Percentiles rank a stretch among this genome's conserved stretches.
These are phyloP conservation scores for Diddensiella caesifluorescens DNA, from an alignment of 805 yeast species.

Conservation along the genomic window DNA sequence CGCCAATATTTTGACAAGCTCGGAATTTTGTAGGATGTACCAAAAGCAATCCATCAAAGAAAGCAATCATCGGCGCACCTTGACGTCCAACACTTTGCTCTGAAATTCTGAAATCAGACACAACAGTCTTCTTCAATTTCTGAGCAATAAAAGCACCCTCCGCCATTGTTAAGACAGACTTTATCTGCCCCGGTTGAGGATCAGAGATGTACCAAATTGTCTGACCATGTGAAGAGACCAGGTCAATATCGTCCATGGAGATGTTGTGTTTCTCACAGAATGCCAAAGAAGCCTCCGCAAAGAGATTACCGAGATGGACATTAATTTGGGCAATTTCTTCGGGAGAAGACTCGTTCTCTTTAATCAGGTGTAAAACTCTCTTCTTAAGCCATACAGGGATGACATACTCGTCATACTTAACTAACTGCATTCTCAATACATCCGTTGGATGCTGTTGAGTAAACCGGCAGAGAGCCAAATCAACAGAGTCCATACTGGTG, in stretches of 20 bases:
- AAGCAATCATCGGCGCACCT: constrained; percentile 30
- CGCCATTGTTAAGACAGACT: constrained; percentile 25
- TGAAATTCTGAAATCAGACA: constrained; percentile 25
- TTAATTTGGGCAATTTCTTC: constrained; percentile 18
- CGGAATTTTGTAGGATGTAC: constrained; percentile 23
- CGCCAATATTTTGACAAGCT: constrained; percentile 30
- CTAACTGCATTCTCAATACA: constrained; percentile 11
- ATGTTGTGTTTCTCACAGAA: constrained; percentile 13
- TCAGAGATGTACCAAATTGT: constrained; percentile 27
- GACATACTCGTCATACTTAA: constrained; percentile 14
- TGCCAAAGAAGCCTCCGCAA: constrained; percentile 16
- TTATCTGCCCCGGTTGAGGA: constrained; percentile 17
- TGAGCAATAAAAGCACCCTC: constrained; percentile 25
- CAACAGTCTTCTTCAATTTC: constrained; percentile 22
- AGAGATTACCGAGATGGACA: constrained; percentile 16
- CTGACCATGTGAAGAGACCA: constrained; percentile 30
- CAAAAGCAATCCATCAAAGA: constrained; percentile 27
- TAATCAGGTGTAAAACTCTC: constrained; percentile 14
- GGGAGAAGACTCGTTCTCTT: constrained; percentile 15
- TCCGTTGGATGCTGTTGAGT: constrained; percentile 11
- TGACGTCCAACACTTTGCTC: constrained; percentile 30
- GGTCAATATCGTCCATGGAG: constrained; percentile 18
- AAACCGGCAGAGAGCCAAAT: constrained; percentile 17
- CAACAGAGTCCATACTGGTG: constrained; percentile 19
- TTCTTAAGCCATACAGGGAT: constrained; percentile 15